Evolutionary conservation across 176 grass and related monocot genomes (phyloP), one percentile per base, ranked within the genome.

Genomic region (Canna indica): DNA sequence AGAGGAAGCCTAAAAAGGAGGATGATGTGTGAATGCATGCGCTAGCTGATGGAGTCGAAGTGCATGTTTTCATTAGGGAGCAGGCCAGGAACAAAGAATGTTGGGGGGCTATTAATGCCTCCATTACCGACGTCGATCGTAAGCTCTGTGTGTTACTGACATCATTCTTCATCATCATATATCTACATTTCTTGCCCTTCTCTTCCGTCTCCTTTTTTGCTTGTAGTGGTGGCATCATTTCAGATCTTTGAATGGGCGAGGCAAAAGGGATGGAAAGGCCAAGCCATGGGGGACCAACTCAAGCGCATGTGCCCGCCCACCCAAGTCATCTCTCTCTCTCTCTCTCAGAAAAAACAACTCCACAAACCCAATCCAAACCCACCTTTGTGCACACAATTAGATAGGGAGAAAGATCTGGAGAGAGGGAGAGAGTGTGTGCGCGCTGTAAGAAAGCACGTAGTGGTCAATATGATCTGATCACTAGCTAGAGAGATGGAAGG

Each of bases 261-360:
- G 27, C 18, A 66, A 39, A 66, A 38, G 33, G 35, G 63, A 38
- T 39, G 17, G 24, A 36, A 39, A 66, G 14, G 20, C 12, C 33
- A 39, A 38, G 35, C 8, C 34, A 9, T 12, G 35, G 34, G 63
- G 63, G 63, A 66, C 63, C 63, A 39, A 25, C 63, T 66, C 34
- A 6, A 38, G 63, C 63, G 63, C 63, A 39, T 66, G 34, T 66
- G 63, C 63, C 63, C 63, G 63, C 34, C 22, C 63, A 66, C 35
- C 63, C 8, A 66, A 66, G 63, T 34, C 63, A 66, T 34, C 27
- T 1, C 28, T 28, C 24, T 28, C 56, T 18, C 56, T 28, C 25
- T 59, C 28, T 59, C 10, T 18, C n/a, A 25, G 9, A 12, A 28
- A 27, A 59, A 59, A 59, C 56, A 59, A 29, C 56, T 59, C 56